These are phyloP conservation scores for Echinochloa phyllopogon DNA, from an alignment of 176 grass and related monocot genomes.

Conservation along the genomic window DNA sequence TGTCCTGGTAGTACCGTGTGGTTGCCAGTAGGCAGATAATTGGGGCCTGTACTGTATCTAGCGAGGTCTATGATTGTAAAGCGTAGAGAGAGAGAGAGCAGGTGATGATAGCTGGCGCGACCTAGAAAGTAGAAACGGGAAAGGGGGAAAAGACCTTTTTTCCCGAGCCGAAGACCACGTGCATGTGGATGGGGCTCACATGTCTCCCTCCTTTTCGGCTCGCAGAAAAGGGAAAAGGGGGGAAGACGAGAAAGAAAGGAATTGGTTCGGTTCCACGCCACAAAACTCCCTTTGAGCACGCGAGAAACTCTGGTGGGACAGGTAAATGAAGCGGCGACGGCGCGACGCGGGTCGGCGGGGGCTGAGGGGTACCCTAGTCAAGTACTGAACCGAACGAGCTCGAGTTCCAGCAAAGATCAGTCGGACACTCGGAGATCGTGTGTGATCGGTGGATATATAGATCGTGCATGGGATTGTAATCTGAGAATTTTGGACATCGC, in stretches of 20 bases:
- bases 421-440: background rate
- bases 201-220: slow-evolving; percentile 33
- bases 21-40: background rate
- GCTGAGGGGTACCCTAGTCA: background rate
- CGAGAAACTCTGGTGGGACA: background rate
- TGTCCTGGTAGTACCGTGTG: background rate
- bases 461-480: background rate
- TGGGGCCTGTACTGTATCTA: slow-evolving; percentile 1
- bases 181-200: slow-evolving; percentile 48
- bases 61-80: slow-evolving; percentile 49
- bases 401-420: background rate
- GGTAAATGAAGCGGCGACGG: background rate
- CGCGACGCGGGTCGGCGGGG: background rate
- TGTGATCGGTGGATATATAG: background rate
- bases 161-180: slow-evolving; percentile 52
- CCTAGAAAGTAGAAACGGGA: slow-evolving; percentile 51
- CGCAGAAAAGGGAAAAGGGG: background rate
- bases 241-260: background rate
- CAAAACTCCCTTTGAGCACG: background rate
- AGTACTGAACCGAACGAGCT: background rate
- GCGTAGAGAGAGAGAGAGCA: slow-evolving; percentile 36
- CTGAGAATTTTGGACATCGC: too few species aligned
- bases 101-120: slow-evolving; percentile 43
- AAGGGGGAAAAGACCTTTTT: slow-evolving; percentile 35
- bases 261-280: background rate